Conservation (phyloP, 73 alveolate genomes). For the Breviolum minutum region DNA sequence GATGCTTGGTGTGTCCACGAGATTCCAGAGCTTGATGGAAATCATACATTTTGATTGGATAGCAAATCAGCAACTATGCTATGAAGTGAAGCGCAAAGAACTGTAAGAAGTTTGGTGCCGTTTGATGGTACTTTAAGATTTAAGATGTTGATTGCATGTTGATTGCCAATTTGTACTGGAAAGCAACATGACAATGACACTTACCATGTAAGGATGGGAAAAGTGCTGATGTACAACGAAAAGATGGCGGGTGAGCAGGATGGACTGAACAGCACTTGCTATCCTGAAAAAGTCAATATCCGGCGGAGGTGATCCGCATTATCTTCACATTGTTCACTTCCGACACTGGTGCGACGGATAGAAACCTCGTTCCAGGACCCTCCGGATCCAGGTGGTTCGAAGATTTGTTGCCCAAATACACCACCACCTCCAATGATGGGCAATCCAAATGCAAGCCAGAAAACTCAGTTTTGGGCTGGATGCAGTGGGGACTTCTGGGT, state of each 20-base stretch:
- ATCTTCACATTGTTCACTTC: not conserved
- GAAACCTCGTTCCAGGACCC: not conserved
- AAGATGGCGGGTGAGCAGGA: conserved; percentile 65
- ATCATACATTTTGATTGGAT: too few species aligned
- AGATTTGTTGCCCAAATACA: conserved; percentile 46
- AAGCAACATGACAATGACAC: too few species aligned
- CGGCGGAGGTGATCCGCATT: not conserved
- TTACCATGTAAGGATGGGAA: conserved; percentile 42
- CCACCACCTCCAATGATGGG: conserved; percentile 92
- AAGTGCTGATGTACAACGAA: conserved; percentile 72
- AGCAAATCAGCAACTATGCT: too few species aligned
- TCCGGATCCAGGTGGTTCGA: conserved; percentile 34
- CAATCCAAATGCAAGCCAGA: conserved; percentile 35
- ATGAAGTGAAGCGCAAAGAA: too few species aligned
- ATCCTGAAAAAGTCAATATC: not conserved
- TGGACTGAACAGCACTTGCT: not conserved
- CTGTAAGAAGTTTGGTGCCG: too few species aligned
- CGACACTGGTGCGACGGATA: not conserved
- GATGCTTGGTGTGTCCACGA: not conserved
- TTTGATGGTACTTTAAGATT: too few species aligned
- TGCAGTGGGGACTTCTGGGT: too few species aligned
- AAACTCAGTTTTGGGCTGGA: not conserved
- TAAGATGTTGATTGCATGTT: too few species aligned
- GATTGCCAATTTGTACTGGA: too few species aligned
- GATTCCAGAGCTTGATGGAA: too few species aligned